Evolutionary conservation across 345 rosid species (phyloP).

Genomic region (Salix caprea): DNA sequence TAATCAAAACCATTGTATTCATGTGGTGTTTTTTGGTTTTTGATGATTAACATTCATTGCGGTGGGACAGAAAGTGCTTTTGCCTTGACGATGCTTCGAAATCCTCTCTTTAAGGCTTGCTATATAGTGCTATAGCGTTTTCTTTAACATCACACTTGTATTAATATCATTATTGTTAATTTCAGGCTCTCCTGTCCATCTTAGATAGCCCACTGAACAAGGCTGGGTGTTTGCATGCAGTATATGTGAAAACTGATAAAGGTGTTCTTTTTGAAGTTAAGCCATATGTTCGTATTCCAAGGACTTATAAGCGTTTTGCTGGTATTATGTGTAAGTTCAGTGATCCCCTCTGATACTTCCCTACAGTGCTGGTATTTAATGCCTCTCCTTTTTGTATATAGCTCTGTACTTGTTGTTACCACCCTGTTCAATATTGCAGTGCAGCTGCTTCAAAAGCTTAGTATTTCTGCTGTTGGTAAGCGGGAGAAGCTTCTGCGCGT

Average conservation of each 20-base stretch:
- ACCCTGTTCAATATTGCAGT: constrained; percentile 36
- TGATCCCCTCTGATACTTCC: neutral
- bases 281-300: constrained; percentile 82
- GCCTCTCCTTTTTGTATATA: neutral
- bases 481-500: constrained; percentile 79
- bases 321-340: constrained; percentile 74
- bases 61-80: no score
- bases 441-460: constrained; percentile 80
- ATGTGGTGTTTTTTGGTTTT: no score
- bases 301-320: constrained; percentile 78
- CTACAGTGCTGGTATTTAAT: neutral
- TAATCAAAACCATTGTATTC: no score
- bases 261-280: constrained; percentile 86
- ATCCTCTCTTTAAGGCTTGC: no score
- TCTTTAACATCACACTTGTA: neutral
- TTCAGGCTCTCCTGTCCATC: constrained; percentile 71
- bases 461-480: constrained; percentile 64
- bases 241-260: constrained; percentile 76
- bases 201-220: constrained; percentile 81
- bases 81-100: no score
- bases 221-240: constrained; percentile 77
- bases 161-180: neutral
- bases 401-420: neutral
- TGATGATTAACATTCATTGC: no score
- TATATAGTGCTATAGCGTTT: no score